Percentiles rank a stretch among this genome's conserved stretches.
Evolutionary conservation across 768 basidiomycete genomes (phyloP).

Genomic region (Austroboletus festivus): DNA sequence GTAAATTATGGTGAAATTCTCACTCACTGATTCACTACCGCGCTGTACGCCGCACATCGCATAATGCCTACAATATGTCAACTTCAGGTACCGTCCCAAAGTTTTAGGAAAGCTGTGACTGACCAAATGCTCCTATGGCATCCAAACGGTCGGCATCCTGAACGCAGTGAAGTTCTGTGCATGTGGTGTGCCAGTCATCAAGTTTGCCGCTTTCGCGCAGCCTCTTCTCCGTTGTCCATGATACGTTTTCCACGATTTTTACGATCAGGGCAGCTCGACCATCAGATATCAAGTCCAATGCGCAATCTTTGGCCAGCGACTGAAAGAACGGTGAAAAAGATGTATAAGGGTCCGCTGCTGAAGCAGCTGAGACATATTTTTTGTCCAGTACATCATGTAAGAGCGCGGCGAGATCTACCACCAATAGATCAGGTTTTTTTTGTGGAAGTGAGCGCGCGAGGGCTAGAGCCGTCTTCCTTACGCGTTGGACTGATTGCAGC

Average conservation of each 20-base stretch:
- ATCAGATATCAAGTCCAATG: constrained; percentile 56
- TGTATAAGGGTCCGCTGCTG: constrained; percentile 57
- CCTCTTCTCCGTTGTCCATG: constrained; percentile 81
- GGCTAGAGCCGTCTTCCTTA: constrained; percentile 70
- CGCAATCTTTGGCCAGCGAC: constrained; percentile 39
- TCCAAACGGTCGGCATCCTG: constrained; percentile 80
- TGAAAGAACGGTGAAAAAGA: constrained; percentile 69
- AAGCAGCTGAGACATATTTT: constrained; percentile 65
- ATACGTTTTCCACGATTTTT: constrained; percentile 72
- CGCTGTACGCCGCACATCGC: constrained; percentile 66
- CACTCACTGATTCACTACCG: constrained; percentile 47
- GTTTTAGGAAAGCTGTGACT: background rate
- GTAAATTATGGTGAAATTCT: background rate
- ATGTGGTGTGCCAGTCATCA: constrained; percentile 66
- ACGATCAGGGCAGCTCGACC: constrained; percentile 56
- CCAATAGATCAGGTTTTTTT: constrained; percentile 61
- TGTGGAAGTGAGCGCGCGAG: constrained; percentile 52
- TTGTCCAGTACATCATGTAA: constrained; percentile 87
- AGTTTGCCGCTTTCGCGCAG: constrained; percentile 52
- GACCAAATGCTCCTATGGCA: constrained; percentile 80
- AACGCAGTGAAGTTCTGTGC: constrained; percentile 76
- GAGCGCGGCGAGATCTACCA: constrained; percentile 82
- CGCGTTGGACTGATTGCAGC: constrained; percentile 65
- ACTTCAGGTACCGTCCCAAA: background rate
- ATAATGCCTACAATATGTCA: constrained; percentile 45